These are phyloP conservation scores for Juglanconis sp. DNA, from an alignment of 2,329 filamentous ascomycete genomes.

Conservation along the genomic window DNA sequence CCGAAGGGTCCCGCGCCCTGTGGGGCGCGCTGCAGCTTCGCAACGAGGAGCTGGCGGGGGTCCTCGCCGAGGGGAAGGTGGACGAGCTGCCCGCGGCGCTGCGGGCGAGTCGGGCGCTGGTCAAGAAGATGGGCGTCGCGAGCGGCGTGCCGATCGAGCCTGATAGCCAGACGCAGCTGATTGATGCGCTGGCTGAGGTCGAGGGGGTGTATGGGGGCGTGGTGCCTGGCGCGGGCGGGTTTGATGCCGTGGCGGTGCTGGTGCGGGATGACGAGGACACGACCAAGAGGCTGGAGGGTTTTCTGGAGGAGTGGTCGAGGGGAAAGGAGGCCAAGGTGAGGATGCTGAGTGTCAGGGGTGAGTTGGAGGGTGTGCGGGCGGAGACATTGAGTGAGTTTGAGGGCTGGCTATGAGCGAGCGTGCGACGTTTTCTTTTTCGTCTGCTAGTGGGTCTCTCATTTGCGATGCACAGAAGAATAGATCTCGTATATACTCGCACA, in stretches of 20 bases:
- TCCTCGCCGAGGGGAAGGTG: slow-evolving; percentile 52
- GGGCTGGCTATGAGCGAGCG: slow-evolving; percentile 36
- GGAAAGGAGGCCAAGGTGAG: slow-evolving; percentile 61
- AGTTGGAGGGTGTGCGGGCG: slow-evolving; percentile 62
- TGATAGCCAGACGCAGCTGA: slow-evolving; percentile 73
- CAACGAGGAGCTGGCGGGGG: slow-evolving; percentile 68
- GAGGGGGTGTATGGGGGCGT: slow-evolving; percentile 86
- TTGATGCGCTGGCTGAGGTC: slow-evolving; percentile 71
- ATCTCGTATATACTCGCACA: not conserved
- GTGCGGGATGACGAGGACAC: slow-evolving; percentile 70
- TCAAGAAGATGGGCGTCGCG: slow-evolving; percentile 71
- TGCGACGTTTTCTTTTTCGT: not conserved
- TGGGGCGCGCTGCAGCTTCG: slow-evolving; percentile 73
- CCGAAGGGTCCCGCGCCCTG: slow-evolving; percentile 61
- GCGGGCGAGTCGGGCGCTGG: slow-evolving; percentile 54
- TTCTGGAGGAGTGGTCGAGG: slow-evolving; percentile 63
- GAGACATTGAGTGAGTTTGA: slow-evolving; percentile 44
- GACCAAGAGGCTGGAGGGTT: slow-evolving; percentile 53
- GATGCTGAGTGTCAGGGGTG: slow-evolving; percentile 66
- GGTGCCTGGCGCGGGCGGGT: slow-evolving; percentile 90
- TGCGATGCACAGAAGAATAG: not conserved
- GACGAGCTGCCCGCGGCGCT: slow-evolving; percentile 44
- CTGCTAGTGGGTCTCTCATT: not conserved
- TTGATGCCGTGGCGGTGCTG: slow-evolving; percentile 81
- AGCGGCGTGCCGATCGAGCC: slow-evolving; percentile 89